Percentiles rank a stretch among this genome's conserved stretches.
phyloP scores from a whole-genome alignment of 2,329 filamentous ascomycete genomes.

The Arthrinium puccinioides region DNA sequence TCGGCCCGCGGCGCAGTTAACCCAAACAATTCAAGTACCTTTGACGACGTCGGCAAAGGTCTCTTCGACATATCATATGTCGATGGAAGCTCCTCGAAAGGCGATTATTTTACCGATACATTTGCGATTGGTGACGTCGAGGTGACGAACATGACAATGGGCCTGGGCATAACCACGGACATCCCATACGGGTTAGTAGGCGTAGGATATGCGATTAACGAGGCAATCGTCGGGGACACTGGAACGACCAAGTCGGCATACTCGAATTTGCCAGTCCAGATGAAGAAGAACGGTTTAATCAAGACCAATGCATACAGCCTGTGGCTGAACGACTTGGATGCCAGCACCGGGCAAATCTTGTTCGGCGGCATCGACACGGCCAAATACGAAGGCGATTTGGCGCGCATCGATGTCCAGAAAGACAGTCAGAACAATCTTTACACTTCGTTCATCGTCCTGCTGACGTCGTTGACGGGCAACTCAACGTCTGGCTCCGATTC shows the following conservation, averaged over 20 bases:
- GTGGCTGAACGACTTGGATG: slow-evolving; percentile 53
- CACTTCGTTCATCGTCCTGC: slow-evolving; percentile 38
- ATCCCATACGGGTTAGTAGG: slow-evolving; percentile 53
- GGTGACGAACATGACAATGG: slow-evolving; percentile 51
- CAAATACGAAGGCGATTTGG: slow-evolving; percentile 61
- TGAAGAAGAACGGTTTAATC: slow-evolving; percentile 57
- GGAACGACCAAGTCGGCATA: slow-evolving; percentile 26
- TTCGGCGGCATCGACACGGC: slow-evolving; percentile 76
- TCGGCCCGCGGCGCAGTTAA: slow-evolving; percentile 42
- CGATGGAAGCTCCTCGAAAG: slow-evolving; percentile 47
- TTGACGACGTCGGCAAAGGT: slow-evolving; percentile 30
- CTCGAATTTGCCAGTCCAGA: slow-evolving; percentile 55
- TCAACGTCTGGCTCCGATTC: slow-evolving; percentile 43
- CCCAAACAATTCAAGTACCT: slow-evolving; percentile 37
- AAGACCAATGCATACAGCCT: slow-evolving; percentile 64
- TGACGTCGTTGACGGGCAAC: slow-evolving; percentile 39
- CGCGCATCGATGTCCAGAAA: slow-evolving; percentile 51
- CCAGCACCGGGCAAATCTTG: slow-evolving; percentile 62
- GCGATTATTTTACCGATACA: slow-evolving; percentile 52
- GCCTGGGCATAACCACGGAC: slow-evolving; percentile 45
- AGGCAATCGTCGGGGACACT: slow-evolving; percentile 33
- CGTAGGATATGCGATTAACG: slow-evolving; percentile 50
- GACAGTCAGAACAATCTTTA: slow-evolving; percentile 27
- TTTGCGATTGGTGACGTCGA: slow-evolving; percentile 46
- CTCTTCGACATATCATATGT: slow-evolving; percentile 55